Evolutionary conservation across 768 basidiomycete genomes (phyloP), one percentile per base, ranked within the genome.

Genomic region (Lactifluus piperatus): DNA sequence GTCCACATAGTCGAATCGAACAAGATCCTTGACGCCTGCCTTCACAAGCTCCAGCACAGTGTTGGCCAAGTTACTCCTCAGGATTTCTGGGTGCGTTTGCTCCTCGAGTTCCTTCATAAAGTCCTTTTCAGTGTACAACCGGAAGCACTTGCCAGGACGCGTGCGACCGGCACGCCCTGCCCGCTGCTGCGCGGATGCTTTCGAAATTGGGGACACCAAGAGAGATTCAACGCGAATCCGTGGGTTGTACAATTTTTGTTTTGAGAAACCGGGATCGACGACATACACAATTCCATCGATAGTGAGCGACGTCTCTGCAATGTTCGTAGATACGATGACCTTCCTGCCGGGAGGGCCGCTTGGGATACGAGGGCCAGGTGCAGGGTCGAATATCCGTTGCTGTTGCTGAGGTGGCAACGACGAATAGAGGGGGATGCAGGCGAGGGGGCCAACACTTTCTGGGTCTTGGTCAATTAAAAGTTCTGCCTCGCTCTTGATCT

Each of bases 251-350:
- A 98, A 88, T 69, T 95, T 97, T 73, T 97, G 95, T 73, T 99
- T 95, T 34, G 89, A 94, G 75, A 98, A 97, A 1, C 94, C 94
- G 0, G 94, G 92, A 68, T 97, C 95, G 47, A 97, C 94, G 57
- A 97, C 95, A 67, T 98, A 99, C n/a, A 99, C 94, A 67, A 99
- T 97, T 22, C 95, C 95, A 65, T 99, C 95, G 58, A 99, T 98
- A 3, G 95, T 99, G 44, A 98, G 74, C 2, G 93, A 95, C 2
- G 95, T 98, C 73, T 99, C 95, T 3, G 97, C 97, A 58, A 98
- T 93, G 69, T 98, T 99, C 29, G 95, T 99, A 9, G 94, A 91
- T 0, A 99, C 77, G 32, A 99, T 89, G 45, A 98, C 81, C 71
- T 99, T 99, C 59, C 95, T 82, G 0, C 95, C 95, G 0, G 88